Conservation (phyloP, 768 basidiomycete genomes). For the Macrolepiota albuminosa region DNA sequence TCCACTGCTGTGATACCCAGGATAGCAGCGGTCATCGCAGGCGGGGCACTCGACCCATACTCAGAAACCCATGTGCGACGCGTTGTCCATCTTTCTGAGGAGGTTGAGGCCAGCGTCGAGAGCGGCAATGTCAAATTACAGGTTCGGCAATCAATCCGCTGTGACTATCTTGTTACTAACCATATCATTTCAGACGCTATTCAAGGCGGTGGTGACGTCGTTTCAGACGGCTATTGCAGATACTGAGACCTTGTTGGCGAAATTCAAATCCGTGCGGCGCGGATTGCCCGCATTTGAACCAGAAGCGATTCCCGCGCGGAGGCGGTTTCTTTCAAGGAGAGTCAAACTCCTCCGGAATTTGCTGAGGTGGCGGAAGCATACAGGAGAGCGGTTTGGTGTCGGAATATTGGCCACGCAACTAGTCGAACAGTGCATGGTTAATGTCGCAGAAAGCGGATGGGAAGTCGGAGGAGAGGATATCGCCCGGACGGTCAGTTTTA, state of each 20-base stretch:
- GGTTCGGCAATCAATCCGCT: conserved; percentile 30
- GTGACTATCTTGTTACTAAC: neutral
- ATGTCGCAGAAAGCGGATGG: conserved; percentile 75
- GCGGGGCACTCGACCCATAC: conserved; percentile 81
- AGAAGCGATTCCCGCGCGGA: conserved; percentile 64
- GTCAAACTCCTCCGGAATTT: conserved; percentile 73
- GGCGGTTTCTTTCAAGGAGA: conserved; percentile 60
- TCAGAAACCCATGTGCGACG: conserved; percentile 58
- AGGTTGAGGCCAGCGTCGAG: conserved; percentile 74
- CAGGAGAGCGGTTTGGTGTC: conserved; percentile 55
- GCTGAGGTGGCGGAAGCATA: conserved; percentile 71
- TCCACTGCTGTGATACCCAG: conserved; percentile 79
- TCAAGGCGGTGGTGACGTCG: conserved; percentile 44
- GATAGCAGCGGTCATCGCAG: conserved; percentile 66
- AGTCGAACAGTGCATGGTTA: conserved; percentile 55
- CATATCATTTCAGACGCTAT: conserved; percentile 38
- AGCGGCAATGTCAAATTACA: conserved; percentile 58
- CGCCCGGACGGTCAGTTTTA: conserved; percentile 48
- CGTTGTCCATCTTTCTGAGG: conserved; percentile 71
- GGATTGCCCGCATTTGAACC: conserved; percentile 62
- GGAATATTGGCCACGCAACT: conserved; percentile 51
- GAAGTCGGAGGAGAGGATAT: conserved; percentile 78
- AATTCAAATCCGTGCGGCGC: conserved; percentile 36
- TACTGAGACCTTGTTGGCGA: conserved; percentile 43
- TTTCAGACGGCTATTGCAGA: conserved; percentile 57